These are phyloP conservation scores for Naganishia friedmannii DNA, from an alignment of 768 basidiomycete species.

Conservation along the genomic window DNA sequence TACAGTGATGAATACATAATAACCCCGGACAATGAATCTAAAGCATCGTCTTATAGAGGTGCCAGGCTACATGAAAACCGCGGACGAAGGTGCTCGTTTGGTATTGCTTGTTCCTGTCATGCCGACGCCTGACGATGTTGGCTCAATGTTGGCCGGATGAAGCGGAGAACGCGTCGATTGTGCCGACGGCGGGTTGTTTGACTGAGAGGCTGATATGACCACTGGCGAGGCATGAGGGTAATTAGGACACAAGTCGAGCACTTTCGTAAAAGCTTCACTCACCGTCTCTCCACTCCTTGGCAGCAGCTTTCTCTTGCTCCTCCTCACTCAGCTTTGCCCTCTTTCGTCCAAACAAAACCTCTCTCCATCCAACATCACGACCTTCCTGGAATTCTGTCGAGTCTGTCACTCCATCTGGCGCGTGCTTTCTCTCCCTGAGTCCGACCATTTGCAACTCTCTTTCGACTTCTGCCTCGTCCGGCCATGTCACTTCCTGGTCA, in stretches of 20 bases:
- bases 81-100: constrained; percentile 25
- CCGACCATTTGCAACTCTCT: constrained; percentile 52
- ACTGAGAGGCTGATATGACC: background rate
- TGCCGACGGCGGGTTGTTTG: background rate
- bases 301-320: constrained; percentile 32
- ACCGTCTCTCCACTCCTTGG: constrained; percentile 37
- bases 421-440: constrained; percentile 43
- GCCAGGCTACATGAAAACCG: constrained; percentile 22
- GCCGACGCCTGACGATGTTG: background rate
- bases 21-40: background rate
- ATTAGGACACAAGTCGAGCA: too few relatives aligned
- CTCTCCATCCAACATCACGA: constrained; percentile 44
- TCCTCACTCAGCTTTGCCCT: constrained; percentile 34
- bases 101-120: background rate
- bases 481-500: constrained; percentile 43
- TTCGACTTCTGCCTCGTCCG: constrained; percentile 41
- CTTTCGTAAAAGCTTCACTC: background rate
- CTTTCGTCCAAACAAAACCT: constrained; percentile 51
- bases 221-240: background rate
- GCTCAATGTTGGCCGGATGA: constrained; percentile 10
- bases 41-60: background rate
- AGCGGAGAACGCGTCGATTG: constrained; percentile 1
- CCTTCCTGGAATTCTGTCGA: constrained; percentile 31
- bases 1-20: background rate
- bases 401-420: constrained; percentile 28